phyloP scores from a whole-genome alignment of 257 asterid genomes.

The Primulina tabacum region DNA sequence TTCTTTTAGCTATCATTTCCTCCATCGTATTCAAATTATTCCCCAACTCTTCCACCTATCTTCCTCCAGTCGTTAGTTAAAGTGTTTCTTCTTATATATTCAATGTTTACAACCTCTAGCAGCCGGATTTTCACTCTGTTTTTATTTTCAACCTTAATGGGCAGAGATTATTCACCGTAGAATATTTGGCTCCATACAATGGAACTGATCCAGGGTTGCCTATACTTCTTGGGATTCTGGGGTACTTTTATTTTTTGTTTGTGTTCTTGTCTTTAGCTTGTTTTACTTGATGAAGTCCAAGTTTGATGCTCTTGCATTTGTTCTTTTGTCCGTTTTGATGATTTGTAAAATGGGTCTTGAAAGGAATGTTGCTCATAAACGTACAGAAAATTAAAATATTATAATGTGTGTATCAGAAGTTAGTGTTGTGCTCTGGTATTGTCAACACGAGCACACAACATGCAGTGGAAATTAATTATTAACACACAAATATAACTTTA shows the following conservation, averaged over 20 bases:
- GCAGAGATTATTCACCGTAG: constrained; percentile 57
- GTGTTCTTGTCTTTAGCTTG: neutral
- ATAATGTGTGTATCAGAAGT: too few species aligned
- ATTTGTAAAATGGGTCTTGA: constrained; percentile 1
- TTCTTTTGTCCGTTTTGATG: neutral
- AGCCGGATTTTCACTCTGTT: neutral
- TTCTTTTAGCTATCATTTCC: constrained; percentile 54
- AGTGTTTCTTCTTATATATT: neutral
- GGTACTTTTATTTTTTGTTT: constrained; percentile 35
- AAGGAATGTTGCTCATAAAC: too few species aligned
- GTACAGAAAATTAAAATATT: too few species aligned
- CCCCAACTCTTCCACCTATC: constrained; percentile 28
- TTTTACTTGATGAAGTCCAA: neutral
- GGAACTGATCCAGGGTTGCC: constrained; percentile 66
- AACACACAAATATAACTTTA: too few species aligned
- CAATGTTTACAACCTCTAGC: neutral
- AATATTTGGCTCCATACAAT: constrained; percentile 62
- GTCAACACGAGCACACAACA: too few species aligned
- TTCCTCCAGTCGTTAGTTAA: constrained; percentile 27
- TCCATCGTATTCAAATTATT: constrained; percentile 38
- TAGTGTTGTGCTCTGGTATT: too few species aligned
- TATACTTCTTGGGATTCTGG: constrained; percentile 71
- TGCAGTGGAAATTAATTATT: too few species aligned
- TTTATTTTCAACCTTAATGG: neutral
- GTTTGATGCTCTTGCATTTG: neutral